phyloP scores from a whole-genome alignment of 1,139 yeast species.

The Casaregolazyma suthepensis region DNA sequence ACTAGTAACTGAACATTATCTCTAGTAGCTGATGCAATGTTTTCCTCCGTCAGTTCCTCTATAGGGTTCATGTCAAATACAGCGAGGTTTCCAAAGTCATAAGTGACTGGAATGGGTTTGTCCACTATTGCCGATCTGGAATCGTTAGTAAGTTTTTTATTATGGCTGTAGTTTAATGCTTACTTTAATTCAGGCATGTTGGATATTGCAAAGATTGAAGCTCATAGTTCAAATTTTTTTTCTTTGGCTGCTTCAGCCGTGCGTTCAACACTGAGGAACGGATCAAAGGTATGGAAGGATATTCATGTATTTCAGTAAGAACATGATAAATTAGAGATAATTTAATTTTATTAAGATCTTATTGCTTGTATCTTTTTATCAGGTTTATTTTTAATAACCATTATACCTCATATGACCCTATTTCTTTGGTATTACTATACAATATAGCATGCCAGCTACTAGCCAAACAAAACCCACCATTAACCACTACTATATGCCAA shows the following conservation, averaged over 20 bases:
- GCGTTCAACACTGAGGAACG: background rate
- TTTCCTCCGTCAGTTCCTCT: constrained; percentile 61
- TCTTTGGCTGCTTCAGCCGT: background rate
- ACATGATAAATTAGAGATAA: too few relatives aligned
- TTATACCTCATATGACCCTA: too few relatives aligned
- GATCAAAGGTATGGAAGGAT: background rate
- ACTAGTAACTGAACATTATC: constrained; percentile 88
- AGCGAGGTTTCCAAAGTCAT: constrained; percentile 81
- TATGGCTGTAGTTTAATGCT: background rate
- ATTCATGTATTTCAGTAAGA: background rate
- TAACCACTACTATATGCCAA: background rate
- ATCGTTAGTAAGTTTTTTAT: background rate
- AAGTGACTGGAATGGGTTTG: constrained; percentile 78
- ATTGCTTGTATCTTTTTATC: too few relatives aligned
- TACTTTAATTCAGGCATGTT: constrained; percentile 6
- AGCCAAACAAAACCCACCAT: background rate
- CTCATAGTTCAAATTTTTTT: constrained; percentile 1
- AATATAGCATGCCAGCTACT: background rate
- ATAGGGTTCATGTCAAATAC: constrained; percentile 76
- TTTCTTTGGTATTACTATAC: background rate
- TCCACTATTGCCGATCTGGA: constrained; percentile 50
- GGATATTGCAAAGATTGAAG: background rate
- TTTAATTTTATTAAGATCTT: too few relatives aligned
- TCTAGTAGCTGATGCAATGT: constrained; percentile 48
- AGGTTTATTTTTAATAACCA: too few relatives aligned